A percentile compares a stretch with the other conserved stretches of the same genome.
phyloP scores from a whole-genome alignment of 2,329 filamentous ascomycete species.

The Dothistroma pini region DNA sequence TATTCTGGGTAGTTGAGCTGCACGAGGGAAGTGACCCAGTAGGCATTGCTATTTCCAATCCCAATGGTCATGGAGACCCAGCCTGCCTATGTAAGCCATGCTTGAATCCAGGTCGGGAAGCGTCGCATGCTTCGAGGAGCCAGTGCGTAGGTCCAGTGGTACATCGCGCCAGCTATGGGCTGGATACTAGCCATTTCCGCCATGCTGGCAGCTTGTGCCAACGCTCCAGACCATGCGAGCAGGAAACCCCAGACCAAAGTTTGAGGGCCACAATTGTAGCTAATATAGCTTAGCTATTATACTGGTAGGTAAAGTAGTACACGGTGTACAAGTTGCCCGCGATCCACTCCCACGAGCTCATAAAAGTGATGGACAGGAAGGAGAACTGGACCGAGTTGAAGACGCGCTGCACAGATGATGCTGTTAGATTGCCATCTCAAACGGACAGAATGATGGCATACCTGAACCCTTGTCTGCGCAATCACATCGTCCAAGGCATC shows the following conservation, averaged over 20 bases:
- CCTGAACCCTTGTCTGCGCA: constrained; percentile 16
- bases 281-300: no score
- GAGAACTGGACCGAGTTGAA: constrained; percentile 28
- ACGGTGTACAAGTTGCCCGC: constrained; percentile 23
- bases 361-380: constrained; percentile 25
- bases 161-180: constrained; percentile 30
- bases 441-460: neutral
- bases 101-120: constrained; percentile 31
- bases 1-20: constrained; percentile 36
- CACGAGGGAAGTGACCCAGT: constrained; percentile 37
- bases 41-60: constrained; percentile 34
- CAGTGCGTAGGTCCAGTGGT: constrained; percentile 28
- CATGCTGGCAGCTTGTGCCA: constrained; percentile 25
- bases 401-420: constrained; percentile 14
- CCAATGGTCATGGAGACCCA: constrained; percentile 33
- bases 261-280: constrained; percentile 26
- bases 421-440: neutral
- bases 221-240: constrained; percentile 23
- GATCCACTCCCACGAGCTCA: constrained; percentile 28
- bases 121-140: constrained; percentile 21
- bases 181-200: constrained; percentile 27
- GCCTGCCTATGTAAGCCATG: constrained; percentile 44
- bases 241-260: constrained; percentile 27
- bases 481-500: constrained; percentile 10
- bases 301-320: no score